Percentiles rank a stretch among this genome's conserved stretches.
Conservation (phyloP, 2,329 filamentous ascomycete genomes). For the Claviceps fusiformis region DNA sequence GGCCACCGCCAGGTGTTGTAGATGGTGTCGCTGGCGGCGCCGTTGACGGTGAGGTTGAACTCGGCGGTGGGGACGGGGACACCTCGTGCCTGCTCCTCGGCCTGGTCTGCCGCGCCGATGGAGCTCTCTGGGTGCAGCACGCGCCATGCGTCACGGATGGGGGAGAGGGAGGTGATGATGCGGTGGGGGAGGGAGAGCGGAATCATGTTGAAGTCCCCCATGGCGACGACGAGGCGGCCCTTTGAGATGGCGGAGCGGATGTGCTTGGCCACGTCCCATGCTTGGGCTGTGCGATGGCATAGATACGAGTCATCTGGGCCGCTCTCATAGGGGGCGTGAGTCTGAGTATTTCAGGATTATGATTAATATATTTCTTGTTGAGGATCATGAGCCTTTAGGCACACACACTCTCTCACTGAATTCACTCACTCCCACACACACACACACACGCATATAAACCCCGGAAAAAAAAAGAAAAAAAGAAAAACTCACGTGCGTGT, state of each 20-base stretch:
- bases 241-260: constrained; percentile 68
- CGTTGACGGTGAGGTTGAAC: constrained; percentile 68
- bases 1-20: constrained; percentile 93
- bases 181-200: constrained; percentile 73
- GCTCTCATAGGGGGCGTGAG: constrained; percentile 74
- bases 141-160: constrained; percentile 74
- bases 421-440: too few relatives aligned
- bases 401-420: background rate
- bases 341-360: constrained; percentile 19
- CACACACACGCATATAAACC: background rate
- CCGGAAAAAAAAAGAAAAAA: too few relatives aligned
- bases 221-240: constrained; percentile 69
- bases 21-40: constrained; percentile 71
- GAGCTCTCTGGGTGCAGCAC: constrained; percentile 73
- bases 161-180: constrained; percentile 64
- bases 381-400: background rate
- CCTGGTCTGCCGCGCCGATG: constrained; percentile 56
- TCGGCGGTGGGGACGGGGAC: constrained; percentile 60
- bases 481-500: constrained; percentile 55
- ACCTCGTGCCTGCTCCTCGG: constrained; percentile 51
- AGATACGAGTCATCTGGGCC: constrained; percentile 74
- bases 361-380: too few relatives aligned
- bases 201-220: constrained; percentile 97
- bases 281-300: constrained; percentile 81
- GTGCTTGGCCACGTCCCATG: constrained; percentile 87